Base-by-base conservation (phyloP, 2,329 filamentous ascomycete genomes). In the Fusarium fracticaudum region DNA sequence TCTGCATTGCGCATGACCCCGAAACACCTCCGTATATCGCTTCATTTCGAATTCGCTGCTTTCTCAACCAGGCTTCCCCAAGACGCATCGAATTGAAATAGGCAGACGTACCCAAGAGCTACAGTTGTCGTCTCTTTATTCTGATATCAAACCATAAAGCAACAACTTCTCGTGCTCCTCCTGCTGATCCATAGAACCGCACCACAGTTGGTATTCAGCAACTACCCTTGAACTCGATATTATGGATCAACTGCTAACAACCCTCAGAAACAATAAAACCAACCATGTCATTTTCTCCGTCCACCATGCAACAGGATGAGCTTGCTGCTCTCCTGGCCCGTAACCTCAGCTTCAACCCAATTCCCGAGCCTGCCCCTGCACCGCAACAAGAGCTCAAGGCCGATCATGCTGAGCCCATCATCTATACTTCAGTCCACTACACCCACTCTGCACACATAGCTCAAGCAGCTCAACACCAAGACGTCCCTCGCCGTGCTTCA, bases 351-450 rank as follows among this genome's bases (percentile, higher is more conserved):
- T 87, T 96, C 75, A 84, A 86, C 72, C 84, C 86, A 10, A 44
- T 48, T 26, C 72, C 69, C 11, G 60, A 61, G 44, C 61, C 69
- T 58, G 63, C 63, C 17, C 66, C 75, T 48, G 75, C 64, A 26
- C 68, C 60, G 22, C 79, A 79, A 64, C 71, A 80, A 43, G 72
- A 77, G 38, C 80, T 67, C 61, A 82, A 79, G 65, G 82, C 81
- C 63, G 79, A 77, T 60, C 78, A 80, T 38, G 71, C 78, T 50
- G 82, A 83, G 64, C 85, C 83, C 54, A 91, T 94, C 72, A 86
- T 89, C 71, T 97, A 96, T 84, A 91, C 88, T 76, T 93, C 93
- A 15, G 92, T 94, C 79, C 94, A 97, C 82, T 97, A 97, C 82
- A 92, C 92, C 73, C 94, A 95, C 80, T 94, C 94, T 14, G 86